phyloP scores from a whole-genome alignment of 2,329 filamentous ascomycete genomes.

The Byssothecium circinans region DNA sequence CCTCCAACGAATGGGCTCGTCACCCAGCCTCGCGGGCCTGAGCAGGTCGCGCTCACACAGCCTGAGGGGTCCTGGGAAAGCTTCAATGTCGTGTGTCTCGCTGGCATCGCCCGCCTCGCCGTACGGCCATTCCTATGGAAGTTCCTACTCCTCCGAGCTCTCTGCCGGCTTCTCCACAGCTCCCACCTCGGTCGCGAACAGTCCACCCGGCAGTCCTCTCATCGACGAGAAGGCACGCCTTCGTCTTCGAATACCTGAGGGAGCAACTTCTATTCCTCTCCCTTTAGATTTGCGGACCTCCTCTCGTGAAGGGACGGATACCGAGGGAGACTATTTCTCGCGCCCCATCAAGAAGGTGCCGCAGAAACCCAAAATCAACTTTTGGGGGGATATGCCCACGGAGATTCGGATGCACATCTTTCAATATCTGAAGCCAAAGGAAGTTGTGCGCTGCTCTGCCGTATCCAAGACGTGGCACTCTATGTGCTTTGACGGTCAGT shows the following conservation, averaged over 20 bases:
- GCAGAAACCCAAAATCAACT: conserved; percentile 57
- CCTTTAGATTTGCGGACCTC: conserved; percentile 63
- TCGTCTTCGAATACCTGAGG: conserved; percentile 56
- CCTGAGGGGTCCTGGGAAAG: conserved; percentile 65
- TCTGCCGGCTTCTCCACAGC: conserved; percentile 59
- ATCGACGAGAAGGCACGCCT: conserved; percentile 59
- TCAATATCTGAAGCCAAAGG: conserved; percentile 72
- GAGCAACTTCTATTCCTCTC: conserved; percentile 60
- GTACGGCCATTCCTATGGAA: conserved; percentile 57
- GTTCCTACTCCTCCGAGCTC: conserved; percentile 59
- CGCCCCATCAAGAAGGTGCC: conserved; percentile 41
- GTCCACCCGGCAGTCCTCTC: conserved; percentile 51
- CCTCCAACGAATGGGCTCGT: conserved; percentile 80
- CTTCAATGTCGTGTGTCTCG: conserved; percentile 66
- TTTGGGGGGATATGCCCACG: conserved; percentile 79
- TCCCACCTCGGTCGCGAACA: conserved; percentile 56
- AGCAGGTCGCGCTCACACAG: conserved; percentile 67
- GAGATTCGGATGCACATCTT: conserved; percentile 82
- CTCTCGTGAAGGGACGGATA: conserved; percentile 46
- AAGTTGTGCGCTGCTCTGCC: conserved; percentile 76
- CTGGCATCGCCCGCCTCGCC: conserved; percentile 53
- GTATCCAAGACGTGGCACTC: conserved; percentile 78
- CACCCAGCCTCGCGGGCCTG: conserved; percentile 67
- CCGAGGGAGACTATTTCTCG: conserved; percentile 53
- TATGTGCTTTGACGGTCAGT: conserved; percentile 90